Evolutionary conservation across 1,284 basidiomycete species (phyloP).

Genomic region (Lignosus rhinocerotis): DNA sequence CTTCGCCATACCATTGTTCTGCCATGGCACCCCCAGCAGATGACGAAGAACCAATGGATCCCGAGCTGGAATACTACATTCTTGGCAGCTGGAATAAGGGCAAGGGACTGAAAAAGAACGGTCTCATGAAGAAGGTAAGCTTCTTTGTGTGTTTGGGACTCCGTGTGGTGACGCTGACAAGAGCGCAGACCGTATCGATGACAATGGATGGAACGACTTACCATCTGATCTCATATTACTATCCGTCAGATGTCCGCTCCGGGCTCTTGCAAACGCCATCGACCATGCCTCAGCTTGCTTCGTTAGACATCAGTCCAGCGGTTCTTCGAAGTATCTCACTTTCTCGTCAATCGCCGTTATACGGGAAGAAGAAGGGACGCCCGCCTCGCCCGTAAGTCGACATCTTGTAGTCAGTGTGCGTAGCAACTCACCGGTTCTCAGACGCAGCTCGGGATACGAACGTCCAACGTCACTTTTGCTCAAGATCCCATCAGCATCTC

Average conservation of each 20-base stretch:
- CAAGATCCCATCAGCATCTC: not conserved
- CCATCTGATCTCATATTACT: constrained; percentile 30
- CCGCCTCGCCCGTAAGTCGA: constrained; percentile 15
- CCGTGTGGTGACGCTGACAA: not conserved
- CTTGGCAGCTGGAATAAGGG: constrained; percentile 30
- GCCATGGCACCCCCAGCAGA: constrained; percentile 7
- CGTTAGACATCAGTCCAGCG: constrained; percentile 19
- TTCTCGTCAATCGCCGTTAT: constrained; percentile 18
- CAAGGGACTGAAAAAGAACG: constrained; percentile 27
- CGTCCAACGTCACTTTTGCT: not conserved
- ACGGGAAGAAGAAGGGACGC: constrained; percentile 15
- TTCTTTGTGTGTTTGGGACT: not conserved
- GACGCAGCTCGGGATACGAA: not conserved
- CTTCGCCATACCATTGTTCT: constrained; percentile 15
- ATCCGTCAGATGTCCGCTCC: constrained; percentile 28
- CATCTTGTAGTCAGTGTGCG: not conserved
- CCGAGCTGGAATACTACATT: constrained; percentile 26
- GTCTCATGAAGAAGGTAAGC: constrained; percentile 31
- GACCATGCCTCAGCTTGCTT: constrained; percentile 17
- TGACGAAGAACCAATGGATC: constrained; percentile 10
- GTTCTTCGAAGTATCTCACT: constrained; percentile 18
- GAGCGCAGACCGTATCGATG: constrained; percentile 27
- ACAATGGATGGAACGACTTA: constrained; percentile 25
- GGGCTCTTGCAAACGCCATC: constrained; percentile 25
- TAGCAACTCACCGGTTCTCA: not conserved